Percentiles rank a stretch among this genome's conserved stretches.
These are phyloP conservation scores for Tolypocladium paradoxum DNA, from an alignment of 2,329 filamentous ascomycete species.

Conservation along the genomic window DNA sequence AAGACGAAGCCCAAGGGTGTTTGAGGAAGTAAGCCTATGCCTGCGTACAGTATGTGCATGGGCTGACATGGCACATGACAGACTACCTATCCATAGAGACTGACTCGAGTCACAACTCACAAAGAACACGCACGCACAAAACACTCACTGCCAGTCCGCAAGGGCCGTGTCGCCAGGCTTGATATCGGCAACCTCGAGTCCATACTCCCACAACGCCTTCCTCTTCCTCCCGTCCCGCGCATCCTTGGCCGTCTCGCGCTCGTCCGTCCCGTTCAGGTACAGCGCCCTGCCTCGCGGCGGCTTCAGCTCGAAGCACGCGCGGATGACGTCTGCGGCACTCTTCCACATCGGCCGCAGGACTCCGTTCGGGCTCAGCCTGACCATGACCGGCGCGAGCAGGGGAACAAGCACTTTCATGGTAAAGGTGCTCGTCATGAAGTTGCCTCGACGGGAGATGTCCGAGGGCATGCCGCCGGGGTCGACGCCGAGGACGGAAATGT, in stretches of 20 bases:
- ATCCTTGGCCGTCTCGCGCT: conserved; percentile 16
- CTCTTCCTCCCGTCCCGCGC: conserved; percentile 18
- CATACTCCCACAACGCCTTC: conserved; percentile 20
- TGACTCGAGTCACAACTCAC: background rate
- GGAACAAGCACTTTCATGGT: conserved; percentile 15
- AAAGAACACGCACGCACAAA: background rate
- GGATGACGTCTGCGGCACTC: conserved; percentile 21
- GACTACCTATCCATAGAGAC: background rate
- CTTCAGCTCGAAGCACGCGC: conserved; percentile 19
- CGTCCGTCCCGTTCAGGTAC: conserved; percentile 23
- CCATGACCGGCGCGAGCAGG: conserved; percentile 11
- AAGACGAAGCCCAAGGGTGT: no score
- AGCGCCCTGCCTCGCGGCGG: conserved; percentile 15
- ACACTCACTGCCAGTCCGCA: conserved; percentile 14
- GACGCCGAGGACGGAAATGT: conserved; percentile 23
- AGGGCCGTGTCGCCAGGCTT: conserved; percentile 15
- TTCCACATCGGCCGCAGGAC: conserved; percentile 16
- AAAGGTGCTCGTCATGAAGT: conserved; percentile 12
- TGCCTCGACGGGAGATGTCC: conserved; percentile 16
- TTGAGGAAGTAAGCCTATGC: no score
- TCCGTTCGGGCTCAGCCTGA: conserved; percentile 18
- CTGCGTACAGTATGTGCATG: no score
- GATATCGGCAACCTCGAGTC: conserved; percentile 13
- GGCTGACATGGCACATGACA: no score
- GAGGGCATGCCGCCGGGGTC: conserved; percentile 28